phyloP scores from a whole-genome alignment of 129 eudicot genomes.

The Glebionis coronaria region DNA sequence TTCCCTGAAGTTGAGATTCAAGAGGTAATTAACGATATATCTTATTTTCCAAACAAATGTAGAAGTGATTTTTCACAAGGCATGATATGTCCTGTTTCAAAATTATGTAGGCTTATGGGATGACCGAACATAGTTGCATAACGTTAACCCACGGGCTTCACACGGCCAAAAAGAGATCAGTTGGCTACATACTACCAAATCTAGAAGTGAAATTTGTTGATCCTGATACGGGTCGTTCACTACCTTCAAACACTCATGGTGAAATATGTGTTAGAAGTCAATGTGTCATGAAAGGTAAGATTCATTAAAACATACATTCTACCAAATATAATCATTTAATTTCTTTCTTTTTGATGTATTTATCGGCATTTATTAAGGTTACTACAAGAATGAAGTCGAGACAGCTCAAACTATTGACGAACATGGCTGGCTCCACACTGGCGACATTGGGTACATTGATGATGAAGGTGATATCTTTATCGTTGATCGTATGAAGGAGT shows the following conservation, averaged over 20 bases:
- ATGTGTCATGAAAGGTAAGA: constrained; percentile 93
- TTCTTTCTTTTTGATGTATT: too few species aligned
- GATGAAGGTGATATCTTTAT: constrained; percentile 88
- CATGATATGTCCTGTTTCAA: not conserved
- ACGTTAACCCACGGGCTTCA: constrained; percentile 72
- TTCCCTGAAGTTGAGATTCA: constrained; percentile 85
- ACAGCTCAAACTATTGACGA: constrained; percentile 73
- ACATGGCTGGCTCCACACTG: constrained; percentile 94
- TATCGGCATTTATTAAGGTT: constrained; percentile 40
- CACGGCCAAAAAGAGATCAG: constrained; percentile 74
- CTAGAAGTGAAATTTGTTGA: constrained; percentile 84
- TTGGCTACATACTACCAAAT: constrained; percentile 81
- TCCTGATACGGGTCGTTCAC: constrained; percentile 67
- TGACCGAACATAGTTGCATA: constrained; percentile 99
- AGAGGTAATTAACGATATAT: constrained; percentile 41
- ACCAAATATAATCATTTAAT: not conserved
- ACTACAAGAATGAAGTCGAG: constrained; percentile 80
- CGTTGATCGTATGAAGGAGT: constrained; percentile 92
- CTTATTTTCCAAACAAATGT: not conserved
- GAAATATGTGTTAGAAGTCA: constrained; percentile 94
- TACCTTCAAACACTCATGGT: constrained; percentile 78
- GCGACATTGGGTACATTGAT: constrained; percentile 92
- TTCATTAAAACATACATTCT: not conserved
- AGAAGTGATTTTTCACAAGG: not conserved
- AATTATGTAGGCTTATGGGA: constrained; percentile 71